Evolutionary conservation across 2,329 filamentous ascomycete genomes (phyloP), one percentile per base, ranked within the genome.

Genomic region (Penicillium sp.): DNA sequence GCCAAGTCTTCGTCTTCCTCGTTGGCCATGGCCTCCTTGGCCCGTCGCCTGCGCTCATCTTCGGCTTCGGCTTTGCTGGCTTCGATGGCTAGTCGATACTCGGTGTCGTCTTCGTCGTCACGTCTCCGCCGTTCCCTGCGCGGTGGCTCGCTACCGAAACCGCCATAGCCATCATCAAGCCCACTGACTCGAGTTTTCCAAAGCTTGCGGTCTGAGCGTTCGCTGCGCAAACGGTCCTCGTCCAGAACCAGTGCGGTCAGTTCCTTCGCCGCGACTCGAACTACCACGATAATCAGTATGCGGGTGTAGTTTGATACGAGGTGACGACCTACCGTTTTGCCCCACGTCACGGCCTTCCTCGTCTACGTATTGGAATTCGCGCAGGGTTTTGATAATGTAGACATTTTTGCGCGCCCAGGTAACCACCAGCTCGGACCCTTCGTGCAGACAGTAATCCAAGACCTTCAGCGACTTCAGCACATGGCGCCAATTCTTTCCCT

Each of bases 401-500:
- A 95, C 82, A 63, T 95, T 96, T 72, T 96, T 93, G 58, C 89
- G 84, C 48, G 89, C 89, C 92, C 92, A 98, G 3, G 90, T 95
- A 34, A 98, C 92, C 22, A 95, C 87, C 48, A 95, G 72, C 67
- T 96, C 92, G 0, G 89, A 95, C 32, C 92, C 92, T 65, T 98
- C 92, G 63, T 98, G 92, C 40, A 98, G 74, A 68, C 89, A 95
- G 68, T 98, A 98, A 66, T 98, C 92, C 41, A 96, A 76, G 36
- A 98, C 92, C 65, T 98, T 98, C 52, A 98, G 74, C 28, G 92
- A 93, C 69, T 98, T 98, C 43, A 98, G 72, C 9, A 98, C 92
- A 64, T 98, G 92, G 56, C 92, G 82, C 92, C 92, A 98, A 65
- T 98, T 98, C 75, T 96, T 98, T 60, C 92, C 92, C 68, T 98